phyloP scores from a whole-genome alignment of 768 basidiomycete genomes.

The Lactarius trivialis region DNA sequence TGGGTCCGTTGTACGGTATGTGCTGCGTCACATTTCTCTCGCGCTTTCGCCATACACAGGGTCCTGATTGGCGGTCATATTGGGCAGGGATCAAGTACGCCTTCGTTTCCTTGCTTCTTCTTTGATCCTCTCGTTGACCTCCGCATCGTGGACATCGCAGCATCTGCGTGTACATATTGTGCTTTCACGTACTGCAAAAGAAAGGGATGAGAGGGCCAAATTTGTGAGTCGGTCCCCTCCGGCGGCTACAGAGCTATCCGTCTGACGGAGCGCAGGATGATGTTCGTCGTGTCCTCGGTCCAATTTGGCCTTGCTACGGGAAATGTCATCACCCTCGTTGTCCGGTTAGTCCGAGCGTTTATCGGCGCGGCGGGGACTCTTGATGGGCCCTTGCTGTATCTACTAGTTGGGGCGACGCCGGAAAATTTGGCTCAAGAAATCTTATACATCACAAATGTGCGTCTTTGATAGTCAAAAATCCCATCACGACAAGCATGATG shows the following conservation, averaged over 20 bases:
- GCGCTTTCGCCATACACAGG: too few species aligned
- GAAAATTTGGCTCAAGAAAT: conserved; percentile 6
- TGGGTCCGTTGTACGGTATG: conserved; percentile 14
- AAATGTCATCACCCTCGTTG: conserved; percentile 3
- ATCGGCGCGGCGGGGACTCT: neutral
- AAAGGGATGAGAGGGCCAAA: conserved; percentile 7
- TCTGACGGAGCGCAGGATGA: neutral
- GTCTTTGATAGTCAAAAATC: neutral
- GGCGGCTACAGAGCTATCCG: neutral
- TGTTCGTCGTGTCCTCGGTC: conserved; percentile 2
- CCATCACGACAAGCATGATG: neutral
- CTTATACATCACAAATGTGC: conserved; percentile 14
- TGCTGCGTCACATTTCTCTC: neutral
- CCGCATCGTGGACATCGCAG: neutral
- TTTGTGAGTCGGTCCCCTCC: neutral
- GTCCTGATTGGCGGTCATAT: too few species aligned
- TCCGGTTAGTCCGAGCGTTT: conserved; percentile 8
- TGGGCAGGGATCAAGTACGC: too few species aligned
- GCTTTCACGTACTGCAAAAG: neutral
- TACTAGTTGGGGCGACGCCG: neutral
- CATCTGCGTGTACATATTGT: conserved; percentile 11
- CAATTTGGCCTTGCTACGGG: conserved; percentile 16
- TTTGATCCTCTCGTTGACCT: neutral
- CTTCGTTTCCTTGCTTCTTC: too few species aligned
- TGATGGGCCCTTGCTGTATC: neutral